phyloP scores from a whole-genome alignment of 441 rosid genomes.

The Aquilaria agallochum region DNA sequence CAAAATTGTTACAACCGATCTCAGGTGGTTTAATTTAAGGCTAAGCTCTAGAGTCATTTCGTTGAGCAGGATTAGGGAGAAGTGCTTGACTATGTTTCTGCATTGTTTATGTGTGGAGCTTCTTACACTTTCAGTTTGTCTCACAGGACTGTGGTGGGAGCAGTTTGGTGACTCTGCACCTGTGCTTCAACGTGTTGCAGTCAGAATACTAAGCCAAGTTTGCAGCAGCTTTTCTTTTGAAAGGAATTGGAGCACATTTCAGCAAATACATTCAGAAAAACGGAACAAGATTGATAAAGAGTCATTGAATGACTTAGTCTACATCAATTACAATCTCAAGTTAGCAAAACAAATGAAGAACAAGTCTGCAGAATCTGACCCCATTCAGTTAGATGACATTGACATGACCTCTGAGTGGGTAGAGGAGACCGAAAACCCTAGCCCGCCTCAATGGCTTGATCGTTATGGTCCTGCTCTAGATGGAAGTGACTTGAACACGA shows the following conservation, averaged over 20 bases:
- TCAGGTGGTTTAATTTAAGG: too few relatives aligned
- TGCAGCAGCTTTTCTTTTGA: constrained; percentile 79
- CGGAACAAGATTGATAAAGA: constrained; percentile 86
- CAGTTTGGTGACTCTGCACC: constrained; percentile 92
- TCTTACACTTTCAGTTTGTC: background rate
- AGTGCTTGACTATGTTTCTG: background rate
- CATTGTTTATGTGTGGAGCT: constrained; percentile 7
- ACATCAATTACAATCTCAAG: constrained; percentile 73
- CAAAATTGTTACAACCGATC: too few relatives aligned
- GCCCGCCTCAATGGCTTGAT: constrained; percentile 86
- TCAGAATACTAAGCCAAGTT: constrained; percentile 81
- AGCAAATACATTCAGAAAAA: constrained; percentile 84
- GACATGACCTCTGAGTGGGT: constrained; percentile 97
- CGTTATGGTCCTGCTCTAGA: constrained; percentile 70
- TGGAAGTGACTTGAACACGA: constrained; percentile 74
- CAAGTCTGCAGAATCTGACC: constrained; percentile 51
- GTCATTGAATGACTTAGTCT: constrained; percentile 55
- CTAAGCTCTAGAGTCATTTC: background rate
- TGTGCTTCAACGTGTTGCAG: constrained; percentile 69
- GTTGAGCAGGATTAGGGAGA: background rate
- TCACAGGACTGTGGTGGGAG: constrained; percentile 92
- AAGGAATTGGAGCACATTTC: constrained; percentile 75
- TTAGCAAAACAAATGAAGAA: constrained; percentile 50
- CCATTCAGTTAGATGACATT: constrained; percentile 63
- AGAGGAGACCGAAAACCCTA: constrained; percentile 66